These are phyloP conservation scores for Fusarium sp. DNA, from an alignment of 2,329 filamentous ascomycete species.

Conservation along the genomic window DNA sequence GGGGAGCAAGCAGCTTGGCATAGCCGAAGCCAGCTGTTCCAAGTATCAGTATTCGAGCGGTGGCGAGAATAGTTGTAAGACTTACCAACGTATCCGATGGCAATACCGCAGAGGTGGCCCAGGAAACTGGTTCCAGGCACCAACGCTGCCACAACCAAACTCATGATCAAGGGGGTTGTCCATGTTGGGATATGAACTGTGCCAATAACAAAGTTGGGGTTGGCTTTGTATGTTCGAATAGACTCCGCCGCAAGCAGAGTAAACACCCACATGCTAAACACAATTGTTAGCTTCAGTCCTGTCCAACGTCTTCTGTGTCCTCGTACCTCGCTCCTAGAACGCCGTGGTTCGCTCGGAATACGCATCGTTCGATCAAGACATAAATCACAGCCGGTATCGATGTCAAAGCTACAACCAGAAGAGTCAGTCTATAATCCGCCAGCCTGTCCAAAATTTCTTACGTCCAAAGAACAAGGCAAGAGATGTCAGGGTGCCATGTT, in stretches of 20 bases:
- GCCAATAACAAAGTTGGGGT: slow-evolving; percentile 78
- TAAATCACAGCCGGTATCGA: slow-evolving; percentile 87
- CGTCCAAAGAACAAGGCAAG: slow-evolving; percentile 89
- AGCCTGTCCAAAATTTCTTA: slow-evolving; percentile 61
- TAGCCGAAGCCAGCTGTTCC: slow-evolving; percentile 82
- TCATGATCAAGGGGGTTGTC: slow-evolving; percentile 84
- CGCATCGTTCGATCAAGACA: slow-evolving; percentile 77
- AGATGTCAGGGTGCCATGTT: slow-evolving; percentile 91
- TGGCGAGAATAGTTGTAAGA: slow-evolving; percentile 23
- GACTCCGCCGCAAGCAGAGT: slow-evolving; percentile 86
- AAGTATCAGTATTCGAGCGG: slow-evolving; percentile 8
- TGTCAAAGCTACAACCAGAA: slow-evolving; percentile 70
- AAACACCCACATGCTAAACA: slow-evolving; percentile 86
- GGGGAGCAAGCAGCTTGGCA: slow-evolving; percentile 88
- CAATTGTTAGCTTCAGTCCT: background rate
- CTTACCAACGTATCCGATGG: slow-evolving; percentile 87
- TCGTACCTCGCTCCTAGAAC: slow-evolving; percentile 85
- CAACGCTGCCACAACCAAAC: slow-evolving; percentile 79
- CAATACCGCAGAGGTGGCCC: slow-evolving; percentile 86
- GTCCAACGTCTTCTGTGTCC: no score
- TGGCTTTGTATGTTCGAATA: slow-evolving; percentile 83
- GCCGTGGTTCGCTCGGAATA: slow-evolving; percentile 77
- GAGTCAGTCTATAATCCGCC: slow-evolving; percentile 12
- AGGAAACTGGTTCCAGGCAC: slow-evolving; percentile 85
- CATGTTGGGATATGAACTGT: slow-evolving; percentile 85